These are phyloP conservation scores for Furcasterigmium furcatum DNA, from an alignment of 2,329 filamentous ascomycete species.

Conservation along the genomic window DNA sequence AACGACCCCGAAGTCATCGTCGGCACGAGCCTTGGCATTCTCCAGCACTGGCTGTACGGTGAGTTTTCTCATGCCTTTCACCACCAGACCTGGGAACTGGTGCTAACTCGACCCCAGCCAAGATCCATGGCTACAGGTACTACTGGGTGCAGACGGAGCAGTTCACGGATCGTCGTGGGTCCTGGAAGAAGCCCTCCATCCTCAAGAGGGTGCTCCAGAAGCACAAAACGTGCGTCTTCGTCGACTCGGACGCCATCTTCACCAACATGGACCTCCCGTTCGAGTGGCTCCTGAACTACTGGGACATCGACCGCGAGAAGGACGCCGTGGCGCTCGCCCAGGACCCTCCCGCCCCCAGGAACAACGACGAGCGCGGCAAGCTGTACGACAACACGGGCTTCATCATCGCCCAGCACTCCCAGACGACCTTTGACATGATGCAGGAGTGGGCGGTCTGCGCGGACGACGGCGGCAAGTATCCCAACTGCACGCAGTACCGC, in stretches of 20 bases:
- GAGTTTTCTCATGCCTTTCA: conserved; percentile 6
- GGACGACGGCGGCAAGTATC: conserved; percentile 1
- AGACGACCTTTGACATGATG: conserved; percentile 2
- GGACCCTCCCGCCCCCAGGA: conserved; percentile 31
- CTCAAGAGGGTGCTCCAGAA: conserved; percentile 36
- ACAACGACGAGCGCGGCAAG: conserved; percentile 34
- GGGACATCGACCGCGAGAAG: conserved; percentile 32
- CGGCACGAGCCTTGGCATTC: conserved; percentile 33
- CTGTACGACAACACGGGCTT: conserved; percentile 26
- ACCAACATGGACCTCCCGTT: conserved; percentile 37
- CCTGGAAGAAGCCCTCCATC: conserved; percentile 42
- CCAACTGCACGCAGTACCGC: conserved; percentile 33
- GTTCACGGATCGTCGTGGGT: conserved; percentile 35
- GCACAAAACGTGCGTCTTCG: conserved; percentile 37
- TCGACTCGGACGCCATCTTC: conserved; percentile 43
- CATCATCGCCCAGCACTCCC: conserved; percentile 2
- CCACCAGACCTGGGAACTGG: not conserved
- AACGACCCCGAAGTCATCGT: conserved; percentile 24
- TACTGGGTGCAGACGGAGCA: conserved; percentile 36
- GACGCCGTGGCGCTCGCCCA: conserved; percentile 37
- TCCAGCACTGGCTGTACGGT: conserved; percentile 43
- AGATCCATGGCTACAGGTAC: conserved; percentile 44
- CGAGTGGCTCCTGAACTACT: conserved; percentile 46
- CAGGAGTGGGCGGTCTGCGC: conserved; percentile 1
- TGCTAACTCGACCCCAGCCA: conserved; percentile 25